phyloP scores from a whole-genome alignment of 1,284 basidiomycete species.

The Taiwanofungus camphoratus region DNA sequence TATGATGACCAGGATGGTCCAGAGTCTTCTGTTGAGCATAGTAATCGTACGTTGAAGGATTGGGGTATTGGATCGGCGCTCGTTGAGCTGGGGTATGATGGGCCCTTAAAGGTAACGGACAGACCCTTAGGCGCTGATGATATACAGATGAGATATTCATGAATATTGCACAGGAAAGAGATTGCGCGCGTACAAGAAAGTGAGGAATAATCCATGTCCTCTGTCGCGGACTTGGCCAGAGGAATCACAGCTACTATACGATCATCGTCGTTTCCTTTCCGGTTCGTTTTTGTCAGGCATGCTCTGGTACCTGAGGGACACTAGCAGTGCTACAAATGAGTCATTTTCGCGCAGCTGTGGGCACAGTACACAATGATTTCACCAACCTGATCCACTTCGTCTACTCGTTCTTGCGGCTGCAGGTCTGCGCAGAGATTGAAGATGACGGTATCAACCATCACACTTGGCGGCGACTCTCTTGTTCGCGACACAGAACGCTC shows the following conservation, averaged over 20 bases:
- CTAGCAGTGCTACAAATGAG: constrained; percentile 35
- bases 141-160: not conserved
- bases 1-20: constrained; percentile 56
- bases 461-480: constrained; percentile 34
- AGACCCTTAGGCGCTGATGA: constrained; percentile 44
- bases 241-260: constrained; percentile 64
- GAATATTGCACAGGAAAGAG: not conserved
- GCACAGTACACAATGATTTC: not conserved
- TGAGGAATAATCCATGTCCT: constrained; percentile 34
- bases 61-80: constrained; percentile 40
- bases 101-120: constrained; percentile 54
- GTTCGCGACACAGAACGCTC: constrained; percentile 39
- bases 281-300: constrained; percentile 64
- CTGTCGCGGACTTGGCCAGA: constrained; percentile 43
- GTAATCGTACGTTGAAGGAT: constrained; percentile 52
- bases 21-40: constrained; percentile 43
- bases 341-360: constrained; percentile 1
- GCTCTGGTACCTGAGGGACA: constrained; percentile 63
- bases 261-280: constrained; percentile 46
- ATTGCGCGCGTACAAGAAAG: constrained; percentile 35
- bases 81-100: constrained; percentile 46
- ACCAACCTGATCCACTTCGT: constrained; percentile 63
- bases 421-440: constrained; percentile 57
- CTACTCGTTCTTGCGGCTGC: constrained; percentile 37
- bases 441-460: constrained; percentile 30